Percentiles rank a stretch among this genome's conserved stretches.
Evolutionary conservation across 2,329 filamentous ascomycete genomes (phyloP).

Genomic region (Fusarium fracticaudum): DNA sequence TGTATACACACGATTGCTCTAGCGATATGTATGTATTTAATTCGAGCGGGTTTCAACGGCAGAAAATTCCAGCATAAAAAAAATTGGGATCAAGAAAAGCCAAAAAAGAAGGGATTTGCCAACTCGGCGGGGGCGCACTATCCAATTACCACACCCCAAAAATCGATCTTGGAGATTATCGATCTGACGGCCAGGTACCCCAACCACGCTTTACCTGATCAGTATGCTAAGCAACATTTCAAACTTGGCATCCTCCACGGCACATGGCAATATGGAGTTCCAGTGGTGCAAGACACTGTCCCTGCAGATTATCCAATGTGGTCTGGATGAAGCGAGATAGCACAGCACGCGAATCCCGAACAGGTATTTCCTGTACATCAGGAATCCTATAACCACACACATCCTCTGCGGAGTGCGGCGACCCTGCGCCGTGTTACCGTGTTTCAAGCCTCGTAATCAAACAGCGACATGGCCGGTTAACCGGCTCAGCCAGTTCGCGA

Average conservation of each 20-base stretch:
- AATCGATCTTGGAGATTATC: conserved; percentile 33
- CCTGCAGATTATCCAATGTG: conserved; percentile 19
- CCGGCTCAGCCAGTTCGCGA: background rate
- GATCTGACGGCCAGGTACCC: conserved; percentile 30
- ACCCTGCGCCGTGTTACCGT: conserved; percentile 1
- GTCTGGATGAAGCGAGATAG: background rate
- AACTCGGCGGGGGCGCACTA: background rate
- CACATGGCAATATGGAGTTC: conserved; percentile 30
- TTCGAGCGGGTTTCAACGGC: background rate
- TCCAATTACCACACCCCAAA: conserved; percentile 23
- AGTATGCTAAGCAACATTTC: conserved; percentile 32
- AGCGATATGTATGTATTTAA: background rate
- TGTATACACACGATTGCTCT: background rate
- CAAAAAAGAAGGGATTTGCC: background rate
- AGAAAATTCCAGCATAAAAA: background rate
- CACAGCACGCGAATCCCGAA: conserved; percentile 21
- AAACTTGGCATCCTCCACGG: conserved; percentile 30
- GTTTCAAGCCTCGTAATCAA: background rate
- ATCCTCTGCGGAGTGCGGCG: background rate
- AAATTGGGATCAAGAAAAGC: background rate
- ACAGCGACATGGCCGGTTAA: background rate
- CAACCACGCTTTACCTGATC: conserved; percentile 32
- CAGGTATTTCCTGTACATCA: conserved; percentile 26
- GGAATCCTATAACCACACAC: background rate
- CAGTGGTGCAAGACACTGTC: conserved; percentile 18